These are phyloP conservation scores for Heliosperma pusillum DNA, from an alignment of 148 eudicot genomes.

Conservation along the genomic window DNA sequence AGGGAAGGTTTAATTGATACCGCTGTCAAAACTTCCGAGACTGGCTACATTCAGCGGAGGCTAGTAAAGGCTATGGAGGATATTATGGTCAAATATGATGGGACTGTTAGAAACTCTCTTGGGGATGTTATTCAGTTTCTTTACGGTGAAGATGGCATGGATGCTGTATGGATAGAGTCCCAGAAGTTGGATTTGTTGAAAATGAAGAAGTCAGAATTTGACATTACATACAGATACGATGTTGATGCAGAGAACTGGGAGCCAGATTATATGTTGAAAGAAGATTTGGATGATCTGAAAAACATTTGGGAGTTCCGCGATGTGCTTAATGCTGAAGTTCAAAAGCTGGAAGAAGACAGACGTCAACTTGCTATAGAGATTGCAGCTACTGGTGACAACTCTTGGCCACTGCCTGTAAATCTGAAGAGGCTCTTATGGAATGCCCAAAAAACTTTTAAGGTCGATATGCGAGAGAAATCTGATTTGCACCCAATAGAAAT, in stretches of 20 bases:
- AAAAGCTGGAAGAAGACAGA: conserved; percentile 88
- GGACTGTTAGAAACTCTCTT: conserved; percentile 89
- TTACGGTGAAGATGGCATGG: conserved; percentile 99
- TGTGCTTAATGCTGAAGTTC: conserved; percentile 94
- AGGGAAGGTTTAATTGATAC: conserved; percentile 99
- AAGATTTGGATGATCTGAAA: conserved; percentile 86
- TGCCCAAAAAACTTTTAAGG: conserved; percentile 92
- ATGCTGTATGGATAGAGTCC: conserved; percentile 96
- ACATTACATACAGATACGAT: conserved; percentile 56
- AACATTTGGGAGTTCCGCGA: conserved; percentile 87
- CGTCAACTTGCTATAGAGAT: conserved; percentile 82
- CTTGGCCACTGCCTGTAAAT: conserved; percentile 97
- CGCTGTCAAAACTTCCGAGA: conserved; percentile 98
- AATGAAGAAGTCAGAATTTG: conserved; percentile 68
- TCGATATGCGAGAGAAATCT: conserved; percentile 79
- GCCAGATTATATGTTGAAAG: conserved; percentile 83
- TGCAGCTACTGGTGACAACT: conserved; percentile 89
- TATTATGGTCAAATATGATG: conserved; percentile 99
- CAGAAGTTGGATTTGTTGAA: conserved; percentile 87
- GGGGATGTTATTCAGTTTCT: conserved; percentile 99
- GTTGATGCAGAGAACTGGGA: conserved; percentile 81
- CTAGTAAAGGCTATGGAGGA: conserved; percentile 99
- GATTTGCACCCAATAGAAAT: conserved; percentile 98
- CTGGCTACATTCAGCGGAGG: conserved; percentile 97
- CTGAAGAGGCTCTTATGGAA: conserved; percentile 81